Percentiles rank a stretch among this genome's conserved stretches.
phyloP scores from a whole-genome alignment of 768 basidiomycete genomes.

The Boletus rufocinnamomeus region DNA sequence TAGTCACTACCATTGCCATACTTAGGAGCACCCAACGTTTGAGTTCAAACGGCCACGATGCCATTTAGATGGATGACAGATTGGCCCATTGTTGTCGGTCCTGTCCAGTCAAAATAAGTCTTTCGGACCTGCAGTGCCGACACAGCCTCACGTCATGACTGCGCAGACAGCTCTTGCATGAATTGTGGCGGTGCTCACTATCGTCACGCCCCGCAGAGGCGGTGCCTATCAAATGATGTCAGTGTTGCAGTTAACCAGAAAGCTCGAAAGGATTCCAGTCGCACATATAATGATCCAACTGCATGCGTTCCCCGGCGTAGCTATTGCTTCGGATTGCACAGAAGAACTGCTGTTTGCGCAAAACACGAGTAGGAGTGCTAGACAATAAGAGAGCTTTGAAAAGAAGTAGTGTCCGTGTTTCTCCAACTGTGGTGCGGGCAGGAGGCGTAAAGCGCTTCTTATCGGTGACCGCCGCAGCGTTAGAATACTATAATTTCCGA shows the following conservation, averaged over 20 bases:
- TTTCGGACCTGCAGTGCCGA: not conserved
- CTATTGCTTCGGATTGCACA: slow-evolving; percentile 10
- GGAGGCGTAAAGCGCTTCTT: slow-evolving; percentile 15
- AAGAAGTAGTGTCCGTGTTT: slow-evolving; percentile 7
- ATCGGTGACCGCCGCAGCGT: slow-evolving; percentile 13
- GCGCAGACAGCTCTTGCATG: slow-evolving; percentile 21
- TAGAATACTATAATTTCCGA: slow-evolving; percentile 29
- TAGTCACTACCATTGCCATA: not conserved
- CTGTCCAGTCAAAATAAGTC: not conserved
- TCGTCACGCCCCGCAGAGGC: slow-evolving; percentile 17
- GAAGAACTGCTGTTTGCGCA: slow-evolving; percentile 2
- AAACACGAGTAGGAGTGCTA: slow-evolving; percentile 8
- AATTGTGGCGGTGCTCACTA: slow-evolving; percentile 1
- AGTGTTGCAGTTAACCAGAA: slow-evolving; percentile 18
- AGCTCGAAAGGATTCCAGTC: slow-evolving; percentile 13
- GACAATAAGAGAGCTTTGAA: slow-evolving; percentile 4
- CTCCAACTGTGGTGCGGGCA: slow-evolving; percentile 3
- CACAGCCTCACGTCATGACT: slow-evolving; percentile 30
- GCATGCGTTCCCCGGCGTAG: slow-evolving; percentile 13
- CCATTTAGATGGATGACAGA: not conserved
- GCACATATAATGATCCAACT: slow-evolving; percentile 20
- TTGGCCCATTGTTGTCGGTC: not conserved
- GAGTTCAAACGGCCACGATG: not conserved
- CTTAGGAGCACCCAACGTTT: not conserved
- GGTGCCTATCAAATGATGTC: slow-evolving; percentile 29